Conservation (phyloP, 306 rosid species). For the Cucumis melo region DNA sequence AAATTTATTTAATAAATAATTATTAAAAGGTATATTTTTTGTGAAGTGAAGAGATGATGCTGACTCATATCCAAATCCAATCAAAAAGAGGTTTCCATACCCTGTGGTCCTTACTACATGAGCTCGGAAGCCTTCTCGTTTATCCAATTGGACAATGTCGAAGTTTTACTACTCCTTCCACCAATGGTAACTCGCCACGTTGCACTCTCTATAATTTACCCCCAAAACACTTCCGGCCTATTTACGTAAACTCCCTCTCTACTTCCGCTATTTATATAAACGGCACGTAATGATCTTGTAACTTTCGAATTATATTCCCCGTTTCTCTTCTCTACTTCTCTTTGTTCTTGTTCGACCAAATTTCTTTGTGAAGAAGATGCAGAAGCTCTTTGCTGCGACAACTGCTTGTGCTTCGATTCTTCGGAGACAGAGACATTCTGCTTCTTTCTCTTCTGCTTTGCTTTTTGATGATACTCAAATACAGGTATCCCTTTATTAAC, state of each 20-base stretch:
- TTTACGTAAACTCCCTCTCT: neutral
- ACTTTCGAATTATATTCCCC: neutral
- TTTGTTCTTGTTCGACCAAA: neutral
- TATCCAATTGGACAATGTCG: neutral
- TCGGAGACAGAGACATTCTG: constrained; percentile 19
- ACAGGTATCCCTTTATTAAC: constrained; percentile 34
- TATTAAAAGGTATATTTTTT: no score
- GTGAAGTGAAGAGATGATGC: no score
- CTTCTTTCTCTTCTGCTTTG: constrained; percentile 58
- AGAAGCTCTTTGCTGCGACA: constrained; percentile 33
- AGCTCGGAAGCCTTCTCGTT: neutral
- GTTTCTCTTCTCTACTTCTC: neutral
- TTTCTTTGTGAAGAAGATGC: constrained; percentile 24
- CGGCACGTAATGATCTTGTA: neutral
- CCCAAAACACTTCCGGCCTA: neutral
- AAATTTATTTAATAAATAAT: no score
- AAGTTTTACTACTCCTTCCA: neutral
- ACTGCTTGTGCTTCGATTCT: constrained; percentile 20
- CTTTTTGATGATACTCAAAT: constrained; percentile 87
- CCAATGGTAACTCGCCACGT: neutral
- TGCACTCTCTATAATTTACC: no score
- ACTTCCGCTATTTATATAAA: neutral
- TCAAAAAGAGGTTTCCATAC: no score
- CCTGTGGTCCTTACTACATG: neutral
- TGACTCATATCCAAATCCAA: no score